phyloP scores from a whole-genome alignment of 352 stramenopile genomes.

The Elongisporangium anandrum region DNA sequence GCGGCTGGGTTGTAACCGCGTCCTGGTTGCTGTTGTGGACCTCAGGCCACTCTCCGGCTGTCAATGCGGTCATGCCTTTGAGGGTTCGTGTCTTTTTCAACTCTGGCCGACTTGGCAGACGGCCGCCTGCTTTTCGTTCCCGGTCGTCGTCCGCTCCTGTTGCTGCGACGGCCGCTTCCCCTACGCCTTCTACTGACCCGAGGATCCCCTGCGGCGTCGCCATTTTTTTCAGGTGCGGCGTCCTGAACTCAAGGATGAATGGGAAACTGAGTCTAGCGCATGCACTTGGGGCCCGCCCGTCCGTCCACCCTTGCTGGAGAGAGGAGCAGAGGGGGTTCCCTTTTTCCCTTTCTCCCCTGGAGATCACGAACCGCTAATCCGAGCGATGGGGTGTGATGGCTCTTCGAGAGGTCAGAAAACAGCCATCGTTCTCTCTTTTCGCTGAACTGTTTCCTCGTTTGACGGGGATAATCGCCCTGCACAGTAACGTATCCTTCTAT shows the following conservation, averaged over 20 bases:
- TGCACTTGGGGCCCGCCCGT: background rate
- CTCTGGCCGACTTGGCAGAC: constrained; percentile 2
- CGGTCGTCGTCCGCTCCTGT: background rate
- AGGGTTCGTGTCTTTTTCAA: constrained; percentile 7
- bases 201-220: background rate
- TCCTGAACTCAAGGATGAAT: background rate
- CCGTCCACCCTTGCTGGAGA: background rate
- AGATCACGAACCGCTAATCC: background rate
- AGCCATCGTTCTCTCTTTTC: background rate
- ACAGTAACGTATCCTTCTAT: background rate
- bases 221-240: background rate
- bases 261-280: background rate
- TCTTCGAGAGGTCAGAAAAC: background rate
- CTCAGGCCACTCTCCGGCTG: background rate
- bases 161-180: background rate
- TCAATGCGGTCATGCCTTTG: constrained; percentile 1
- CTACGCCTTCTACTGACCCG: background rate
- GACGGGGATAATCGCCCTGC: background rate
- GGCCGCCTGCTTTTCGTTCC: constrained; percentile 1
- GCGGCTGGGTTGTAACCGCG: background rate
- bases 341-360: background rate
- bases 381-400: background rate
- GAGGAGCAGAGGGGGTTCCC: background rate
- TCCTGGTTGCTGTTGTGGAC: background rate
- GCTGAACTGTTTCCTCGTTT: background rate